Percentiles rank a stretch among this genome's conserved stretches.
Conservation (phyloP, 2,329 filamentous ascomycete genomes). For the Cladophialophora chaetospira region DNA sequence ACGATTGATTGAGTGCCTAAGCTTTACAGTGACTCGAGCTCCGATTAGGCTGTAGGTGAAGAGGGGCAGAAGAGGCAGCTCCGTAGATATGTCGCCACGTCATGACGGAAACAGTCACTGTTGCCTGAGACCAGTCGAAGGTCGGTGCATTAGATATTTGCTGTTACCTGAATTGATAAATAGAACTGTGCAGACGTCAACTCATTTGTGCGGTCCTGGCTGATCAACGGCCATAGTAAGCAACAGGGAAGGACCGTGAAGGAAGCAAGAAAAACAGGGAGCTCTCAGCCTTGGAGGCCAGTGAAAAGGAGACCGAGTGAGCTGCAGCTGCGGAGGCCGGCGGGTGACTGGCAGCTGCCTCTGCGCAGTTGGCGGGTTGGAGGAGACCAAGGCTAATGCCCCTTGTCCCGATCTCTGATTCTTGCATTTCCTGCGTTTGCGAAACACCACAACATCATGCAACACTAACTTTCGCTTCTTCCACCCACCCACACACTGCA, state of each 20-base stretch:
- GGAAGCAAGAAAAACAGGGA: conserved; percentile 3
- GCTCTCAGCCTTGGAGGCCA: conserved; percentile 24
- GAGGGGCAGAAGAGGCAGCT: conserved; percentile 6
- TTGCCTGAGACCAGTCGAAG: conserved; percentile 2
- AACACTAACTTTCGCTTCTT: conserved; percentile 8
- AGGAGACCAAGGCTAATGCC: conserved; percentile 11
- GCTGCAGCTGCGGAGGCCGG: conserved; percentile 10
- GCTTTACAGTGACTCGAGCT: background rate
- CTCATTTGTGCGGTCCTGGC: background rate
- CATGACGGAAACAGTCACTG: conserved; percentile 7
- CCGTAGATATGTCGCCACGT: conserved; percentile 11
- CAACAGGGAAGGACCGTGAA: background rate
- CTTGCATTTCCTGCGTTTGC: conserved; percentile 22
- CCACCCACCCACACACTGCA: conserved; percentile 15
- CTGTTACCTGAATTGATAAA: background rate
- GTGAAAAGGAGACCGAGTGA: conserved; percentile 3
- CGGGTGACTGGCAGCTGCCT: conserved; percentile 3
- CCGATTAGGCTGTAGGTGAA: conserved; percentile 8
- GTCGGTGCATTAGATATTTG: background rate
- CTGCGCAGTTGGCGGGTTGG: background rate
- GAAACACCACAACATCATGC: conserved; percentile 16
- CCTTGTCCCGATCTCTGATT: conserved; percentile 21
- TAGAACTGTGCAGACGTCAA: background rate
- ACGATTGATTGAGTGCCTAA: background rate
- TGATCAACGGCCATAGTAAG: background rate